A percentile compares a stretch with the other conserved stretches of the same genome.
Conservation (phyloP, 345 rosid species). For the Microcos paniculata region DNA sequence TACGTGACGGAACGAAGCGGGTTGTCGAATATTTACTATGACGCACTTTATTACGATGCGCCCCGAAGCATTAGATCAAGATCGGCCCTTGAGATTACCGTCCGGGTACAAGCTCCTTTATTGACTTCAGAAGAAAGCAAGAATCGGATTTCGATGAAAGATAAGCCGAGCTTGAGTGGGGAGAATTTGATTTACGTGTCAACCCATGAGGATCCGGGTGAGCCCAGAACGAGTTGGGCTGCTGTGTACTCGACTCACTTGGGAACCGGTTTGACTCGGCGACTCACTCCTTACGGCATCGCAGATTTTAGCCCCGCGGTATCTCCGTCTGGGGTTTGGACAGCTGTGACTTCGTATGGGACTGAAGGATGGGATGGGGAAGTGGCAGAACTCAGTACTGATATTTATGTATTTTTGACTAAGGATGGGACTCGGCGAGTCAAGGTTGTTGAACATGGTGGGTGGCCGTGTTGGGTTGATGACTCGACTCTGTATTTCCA, state of each 20-base stretch:
- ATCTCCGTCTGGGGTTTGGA: slow-evolving; percentile 72
- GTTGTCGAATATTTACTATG: slow-evolving; percentile 57
- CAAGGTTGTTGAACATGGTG: slow-evolving; percentile 80
- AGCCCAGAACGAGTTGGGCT: slow-evolving; percentile 74
- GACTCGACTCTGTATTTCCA: slow-evolving; percentile 74
- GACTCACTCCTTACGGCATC: slow-evolving; percentile 63
- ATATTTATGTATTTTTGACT: slow-evolving; percentile 71
- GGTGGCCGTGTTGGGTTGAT: slow-evolving; percentile 92
- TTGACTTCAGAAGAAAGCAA: slow-evolving; percentile 30
- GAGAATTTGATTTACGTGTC: slow-evolving; percentile 68
- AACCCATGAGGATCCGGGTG: slow-evolving; percentile 66
- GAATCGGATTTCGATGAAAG: slow-evolving; percentile 60
- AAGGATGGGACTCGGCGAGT: slow-evolving; percentile 68
- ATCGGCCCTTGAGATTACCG: slow-evolving; percentile 40
- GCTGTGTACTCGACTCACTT: slow-evolving; percentile 76
- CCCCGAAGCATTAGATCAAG: slow-evolving; percentile 23
- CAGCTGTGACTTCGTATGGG: slow-evolving; percentile 81
- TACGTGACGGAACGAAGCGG: slow-evolving; percentile 83
- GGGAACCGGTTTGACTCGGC: slow-evolving; percentile 52
- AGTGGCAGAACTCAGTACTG: slow-evolving; percentile 69
- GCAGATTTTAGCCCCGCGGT: slow-evolving; percentile 86
- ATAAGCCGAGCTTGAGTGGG: slow-evolving; percentile 60
- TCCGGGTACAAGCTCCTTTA: slow-evolving; percentile 54
- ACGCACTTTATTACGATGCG: slow-evolving; percentile 30
- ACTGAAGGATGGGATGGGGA: slow-evolving; percentile 72